These are phyloP conservation scores for Plectosphaerella sp. DNA, from an alignment of 2,329 filamentous ascomycete genomes.

Conservation along the genomic window DNA sequence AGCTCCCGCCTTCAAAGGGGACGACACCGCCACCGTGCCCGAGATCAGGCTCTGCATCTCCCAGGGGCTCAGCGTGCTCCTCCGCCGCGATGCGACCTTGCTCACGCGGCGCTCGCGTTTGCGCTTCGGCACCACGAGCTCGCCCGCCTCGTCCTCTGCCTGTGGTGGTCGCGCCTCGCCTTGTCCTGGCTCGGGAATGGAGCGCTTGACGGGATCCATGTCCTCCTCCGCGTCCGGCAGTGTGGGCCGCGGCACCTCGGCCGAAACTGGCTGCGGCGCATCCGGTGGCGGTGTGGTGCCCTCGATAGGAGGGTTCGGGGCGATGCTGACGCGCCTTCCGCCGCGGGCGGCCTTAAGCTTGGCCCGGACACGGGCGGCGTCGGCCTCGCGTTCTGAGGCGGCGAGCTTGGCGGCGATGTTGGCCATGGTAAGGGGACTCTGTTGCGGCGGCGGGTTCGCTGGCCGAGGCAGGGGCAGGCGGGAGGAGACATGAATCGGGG, in stretches of 20 bases:
- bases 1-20: not conserved
- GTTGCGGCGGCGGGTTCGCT: slow-evolving; percentile 36
- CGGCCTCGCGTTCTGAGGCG: slow-evolving; percentile 59
- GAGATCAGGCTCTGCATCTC: slow-evolving; percentile 64
- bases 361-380: slow-evolving; percentile 58
- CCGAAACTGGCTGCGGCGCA: not conserved
- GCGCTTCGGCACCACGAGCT: slow-evolving; percentile 30
- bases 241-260: not conserved
- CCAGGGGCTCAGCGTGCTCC: slow-evolving; percentile 72
- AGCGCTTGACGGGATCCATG: slow-evolving; percentile 29
- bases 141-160: slow-evolving; percentile 6
- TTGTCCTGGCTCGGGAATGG: not conserved
- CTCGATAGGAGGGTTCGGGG: slow-evolving; percentile 12
- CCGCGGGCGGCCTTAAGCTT: slow-evolving; percentile 53
- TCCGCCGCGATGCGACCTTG: slow-evolving; percentile 56
- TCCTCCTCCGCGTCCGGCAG: slow-evolving; percentile 15
- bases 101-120: slow-evolving; percentile 49
- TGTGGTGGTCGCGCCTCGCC: slow-evolving; percentile 2
- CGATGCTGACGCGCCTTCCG: slow-evolving; percentile 14
- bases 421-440: slow-evolving; percentile 57
- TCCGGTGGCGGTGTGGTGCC: not conserved
- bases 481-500: slow-evolving; percentile 21
- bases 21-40: slow-evolving; percentile 22
- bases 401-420: slow-evolving; percentile 60
- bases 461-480: slow-evolving; percentile 29